A percentile compares a stretch with the other conserved stretches of the same genome.
These are phyloP conservation scores for Saposhnikovia divaricata DNA, from an alignment of 129 eudicot genomes.

Conservation along the genomic window DNA sequence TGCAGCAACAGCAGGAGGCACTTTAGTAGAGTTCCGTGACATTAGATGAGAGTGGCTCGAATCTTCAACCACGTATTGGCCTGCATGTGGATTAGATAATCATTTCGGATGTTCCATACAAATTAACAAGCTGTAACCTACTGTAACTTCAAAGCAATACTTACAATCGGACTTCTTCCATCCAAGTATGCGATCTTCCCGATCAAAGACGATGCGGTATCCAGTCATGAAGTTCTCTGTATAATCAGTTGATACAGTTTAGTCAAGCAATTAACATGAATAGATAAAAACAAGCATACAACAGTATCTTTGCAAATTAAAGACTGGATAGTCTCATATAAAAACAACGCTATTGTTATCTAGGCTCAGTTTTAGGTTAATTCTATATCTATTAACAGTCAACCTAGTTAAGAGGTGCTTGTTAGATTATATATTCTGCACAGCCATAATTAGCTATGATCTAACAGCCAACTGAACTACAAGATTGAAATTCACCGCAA, in stretches of 20 bases:
- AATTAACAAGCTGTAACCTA: not conserved
- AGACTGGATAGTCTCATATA: not conserved
- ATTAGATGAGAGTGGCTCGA: constrained; percentile 16
- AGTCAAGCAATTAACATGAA: constrained; percentile 3
- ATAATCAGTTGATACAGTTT: not conserved
- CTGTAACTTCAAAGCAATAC: constrained; percentile 13
- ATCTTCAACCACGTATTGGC: constrained; percentile 47
- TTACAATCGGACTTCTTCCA: constrained; percentile 76
- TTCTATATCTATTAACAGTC: not conserved
- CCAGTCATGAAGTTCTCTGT: constrained; percentile 97
- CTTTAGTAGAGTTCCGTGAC: constrained; percentile 34
- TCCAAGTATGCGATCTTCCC: constrained; percentile 80
- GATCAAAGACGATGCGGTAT: constrained; percentile 80
- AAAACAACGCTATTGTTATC: not conserved
- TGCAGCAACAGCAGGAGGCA: constrained; percentile 68
- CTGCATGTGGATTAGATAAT: constrained; percentile 32
- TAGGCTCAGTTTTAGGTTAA: not conserved
- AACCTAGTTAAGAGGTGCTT: not conserved
- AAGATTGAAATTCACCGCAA: not conserved
- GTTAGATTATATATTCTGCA: not conserved
- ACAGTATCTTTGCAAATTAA: not conserved
- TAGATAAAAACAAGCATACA: not conserved
- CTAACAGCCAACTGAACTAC: not conserved
- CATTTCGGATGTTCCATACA: not conserved
- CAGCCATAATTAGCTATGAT: not conserved